These are phyloP conservation scores for Monosporozyma servazzii DNA, from an alignment of 805 yeast species.

Conservation along the genomic window DNA sequence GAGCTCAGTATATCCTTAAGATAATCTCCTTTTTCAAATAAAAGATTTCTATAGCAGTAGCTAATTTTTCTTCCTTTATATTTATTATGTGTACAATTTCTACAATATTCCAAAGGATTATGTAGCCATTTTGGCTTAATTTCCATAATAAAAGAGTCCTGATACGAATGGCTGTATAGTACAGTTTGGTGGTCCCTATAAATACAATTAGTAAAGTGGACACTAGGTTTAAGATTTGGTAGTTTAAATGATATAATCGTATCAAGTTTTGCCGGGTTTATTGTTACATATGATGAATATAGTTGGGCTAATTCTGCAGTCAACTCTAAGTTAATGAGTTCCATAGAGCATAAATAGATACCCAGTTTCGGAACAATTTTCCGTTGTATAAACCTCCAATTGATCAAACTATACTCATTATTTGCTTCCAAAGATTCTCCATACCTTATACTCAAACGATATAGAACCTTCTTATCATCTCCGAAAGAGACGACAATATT, in stretches of 20 bases:
- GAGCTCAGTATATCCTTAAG: constrained; percentile 7
- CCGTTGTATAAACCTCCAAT: constrained; percentile 11
- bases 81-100: constrained; percentile 26
- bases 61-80: constrained; percentile 14
- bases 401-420: constrained; percentile 17
- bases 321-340: constrained; percentile 5
- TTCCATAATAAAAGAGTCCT: constrained; percentile 14
- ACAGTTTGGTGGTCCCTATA: constrained; percentile 21
- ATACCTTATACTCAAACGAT: constrained; percentile 21
- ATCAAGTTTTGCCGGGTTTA: neutral
- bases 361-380: constrained; percentile 10
- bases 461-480: constrained; percentile 9
- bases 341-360: constrained; percentile 7
- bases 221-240: constrained; percentile 12
- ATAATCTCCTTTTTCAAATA: constrained; percentile 6
- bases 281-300: neutral
- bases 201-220: neutral
- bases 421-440: constrained; percentile 10
- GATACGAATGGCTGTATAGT: constrained; percentile 6
- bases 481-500: neutral
- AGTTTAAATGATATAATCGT: constrained; percentile 1
- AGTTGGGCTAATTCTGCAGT: neutral
- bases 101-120: constrained; percentile 15
- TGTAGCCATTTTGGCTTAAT: constrained; percentile 29
- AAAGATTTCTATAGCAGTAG: constrained; percentile 18